Percentiles rank a stretch among this genome's conserved stretches.
These are phyloP conservation scores for Dactylellina parvicollis DNA, from an alignment of 2,329 filamentous ascomycete species.

Conservation along the genomic window DNA sequence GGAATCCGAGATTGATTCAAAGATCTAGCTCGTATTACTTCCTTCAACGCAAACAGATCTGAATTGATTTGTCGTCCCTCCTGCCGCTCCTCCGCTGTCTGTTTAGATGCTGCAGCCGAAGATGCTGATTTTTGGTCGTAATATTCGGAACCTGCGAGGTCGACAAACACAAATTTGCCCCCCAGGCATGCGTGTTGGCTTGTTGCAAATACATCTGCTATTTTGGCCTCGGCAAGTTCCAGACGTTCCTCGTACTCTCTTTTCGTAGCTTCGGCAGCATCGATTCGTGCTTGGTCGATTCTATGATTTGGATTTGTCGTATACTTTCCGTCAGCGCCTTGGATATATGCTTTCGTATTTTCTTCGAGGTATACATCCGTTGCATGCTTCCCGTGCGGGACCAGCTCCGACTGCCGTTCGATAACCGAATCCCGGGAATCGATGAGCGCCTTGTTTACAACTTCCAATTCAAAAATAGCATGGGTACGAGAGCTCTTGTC, in stretches of 20 bases:
- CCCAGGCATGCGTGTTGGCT: conserved; percentile 60
- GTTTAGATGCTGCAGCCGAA: conserved; percentile 56
- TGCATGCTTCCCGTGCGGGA: conserved; percentile 63
- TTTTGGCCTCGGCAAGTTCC: conserved; percentile 60
- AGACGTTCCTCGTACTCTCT: conserved; percentile 60
- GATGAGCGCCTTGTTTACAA: conserved; percentile 61
- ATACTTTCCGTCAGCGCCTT: conserved; percentile 59
- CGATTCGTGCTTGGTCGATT: conserved; percentile 61
- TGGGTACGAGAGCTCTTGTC: conserved; percentile 64
- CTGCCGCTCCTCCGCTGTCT: conserved; percentile 61
- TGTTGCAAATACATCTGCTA: conserved; percentile 57
- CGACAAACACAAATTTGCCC: conserved; percentile 64
- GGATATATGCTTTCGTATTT: conserved; percentile 59
- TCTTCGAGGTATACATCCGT: conserved; percentile 63
- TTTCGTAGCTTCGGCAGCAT: conserved; percentile 62
- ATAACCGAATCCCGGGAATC: conserved; percentile 61
- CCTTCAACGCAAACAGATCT: conserved; percentile 64
- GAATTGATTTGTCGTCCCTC: conserved; percentile 64
- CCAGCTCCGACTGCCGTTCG: conserved; percentile 63
- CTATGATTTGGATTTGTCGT: conserved; percentile 60
- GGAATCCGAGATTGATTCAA: conserved; percentile 61
- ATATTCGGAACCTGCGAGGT: conserved; percentile 64
- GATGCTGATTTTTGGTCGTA: conserved; percentile 59
- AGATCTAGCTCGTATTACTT: conserved; percentile 64
- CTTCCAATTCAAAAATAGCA: conserved; percentile 63